phyloP scores from a whole-genome alignment of 495 filamentous ascomycete genomes.

The Neurospora tetrasperma region DNA sequence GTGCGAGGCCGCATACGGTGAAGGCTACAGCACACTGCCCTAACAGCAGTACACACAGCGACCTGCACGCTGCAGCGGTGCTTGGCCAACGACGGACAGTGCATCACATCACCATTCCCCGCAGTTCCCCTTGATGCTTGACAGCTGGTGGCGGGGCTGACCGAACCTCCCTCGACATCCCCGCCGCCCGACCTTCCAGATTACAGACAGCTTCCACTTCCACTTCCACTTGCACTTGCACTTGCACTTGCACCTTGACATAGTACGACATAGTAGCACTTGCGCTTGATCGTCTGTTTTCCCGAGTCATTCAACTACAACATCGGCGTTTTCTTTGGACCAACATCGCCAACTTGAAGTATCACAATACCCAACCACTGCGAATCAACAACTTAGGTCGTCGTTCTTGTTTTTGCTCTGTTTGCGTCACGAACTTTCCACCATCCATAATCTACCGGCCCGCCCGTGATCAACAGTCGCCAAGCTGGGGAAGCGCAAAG shows the following conservation, averaged over 20 bases:
- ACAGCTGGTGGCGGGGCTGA: slow-evolving; percentile 13
- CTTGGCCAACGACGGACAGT: slow-evolving; percentile 4
- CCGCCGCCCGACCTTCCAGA: background rate
- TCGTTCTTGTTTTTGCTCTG: background rate
- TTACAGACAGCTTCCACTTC: background rate
- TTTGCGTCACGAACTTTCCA: background rate
- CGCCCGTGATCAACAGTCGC: slow-evolving; percentile 4
- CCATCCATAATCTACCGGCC: background rate
- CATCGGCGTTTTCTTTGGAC: background rate
- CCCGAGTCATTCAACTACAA: background rate
- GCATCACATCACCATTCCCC: slow-evolving; percentile 8
- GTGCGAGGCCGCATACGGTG: background rate
- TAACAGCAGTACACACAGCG: background rate
- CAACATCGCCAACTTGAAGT: background rate
- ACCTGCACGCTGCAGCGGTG: background rate
- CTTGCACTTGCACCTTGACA: background rate
- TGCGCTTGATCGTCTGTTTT: background rate
- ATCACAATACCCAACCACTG: background rate
- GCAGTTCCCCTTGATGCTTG: background rate
- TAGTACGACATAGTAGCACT: background rate
- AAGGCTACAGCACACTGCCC: background rate
- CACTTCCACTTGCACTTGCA: background rate
- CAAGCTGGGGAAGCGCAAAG: slow-evolving; percentile 75
- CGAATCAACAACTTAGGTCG: background rate
- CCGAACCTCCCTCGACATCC: background rate